Conservation (phyloP, 352 stramenopile genomes). For the Globisporangium cederbergense region DNA sequence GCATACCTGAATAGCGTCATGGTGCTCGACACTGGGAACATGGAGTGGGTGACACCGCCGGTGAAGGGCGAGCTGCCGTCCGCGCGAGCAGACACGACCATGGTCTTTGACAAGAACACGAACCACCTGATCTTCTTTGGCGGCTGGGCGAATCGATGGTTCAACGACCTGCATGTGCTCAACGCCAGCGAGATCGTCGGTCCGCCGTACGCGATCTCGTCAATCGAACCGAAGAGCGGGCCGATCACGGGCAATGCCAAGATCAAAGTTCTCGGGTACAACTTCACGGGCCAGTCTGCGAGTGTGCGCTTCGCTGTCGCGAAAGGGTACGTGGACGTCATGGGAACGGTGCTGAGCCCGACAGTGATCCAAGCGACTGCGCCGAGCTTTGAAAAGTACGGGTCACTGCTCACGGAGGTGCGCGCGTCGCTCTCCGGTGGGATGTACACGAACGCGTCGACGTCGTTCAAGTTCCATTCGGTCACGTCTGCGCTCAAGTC, state of each 20-base stretch:
- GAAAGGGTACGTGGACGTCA: slow-evolving; percentile 92
- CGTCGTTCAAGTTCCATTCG: slow-evolving; percentile 90
- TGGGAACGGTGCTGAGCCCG: slow-evolving; percentile 83
- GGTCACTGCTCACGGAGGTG: slow-evolving; percentile 82
- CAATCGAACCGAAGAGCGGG: slow-evolving; percentile 87
- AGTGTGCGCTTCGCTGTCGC: slow-evolving; percentile 91
- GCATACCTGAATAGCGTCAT: slow-evolving; percentile 88
- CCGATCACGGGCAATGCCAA: slow-evolving; percentile 93
- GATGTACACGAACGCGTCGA: slow-evolving; percentile 90
- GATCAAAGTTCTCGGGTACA: slow-evolving; percentile 89
- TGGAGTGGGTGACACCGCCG: slow-evolving; percentile 64
- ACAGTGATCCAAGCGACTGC: slow-evolving; percentile 86
- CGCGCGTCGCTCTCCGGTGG: slow-evolving; percentile 89
- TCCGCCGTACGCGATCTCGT: slow-evolving; percentile 93
- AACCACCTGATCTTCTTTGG: slow-evolving; percentile 94
- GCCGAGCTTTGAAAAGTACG: slow-evolving; percentile 95
- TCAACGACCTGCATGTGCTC: slow-evolving; percentile 90
- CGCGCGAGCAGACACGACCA: slow-evolving; percentile 90
- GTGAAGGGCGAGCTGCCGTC: slow-evolving; percentile 79
- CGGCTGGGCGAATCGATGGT: slow-evolving; percentile 96
- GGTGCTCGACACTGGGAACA: slow-evolving; percentile 90
- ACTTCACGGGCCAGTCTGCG: slow-evolving; percentile 86
- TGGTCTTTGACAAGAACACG: slow-evolving; percentile 90
- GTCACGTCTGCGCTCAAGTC: slow-evolving; percentile 90
- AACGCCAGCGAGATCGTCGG: slow-evolving; percentile 94